phyloP scores from a whole-genome alignment of 768 basidiomycete genomes.

The Lepiota brunneoincarnata region DNA sequence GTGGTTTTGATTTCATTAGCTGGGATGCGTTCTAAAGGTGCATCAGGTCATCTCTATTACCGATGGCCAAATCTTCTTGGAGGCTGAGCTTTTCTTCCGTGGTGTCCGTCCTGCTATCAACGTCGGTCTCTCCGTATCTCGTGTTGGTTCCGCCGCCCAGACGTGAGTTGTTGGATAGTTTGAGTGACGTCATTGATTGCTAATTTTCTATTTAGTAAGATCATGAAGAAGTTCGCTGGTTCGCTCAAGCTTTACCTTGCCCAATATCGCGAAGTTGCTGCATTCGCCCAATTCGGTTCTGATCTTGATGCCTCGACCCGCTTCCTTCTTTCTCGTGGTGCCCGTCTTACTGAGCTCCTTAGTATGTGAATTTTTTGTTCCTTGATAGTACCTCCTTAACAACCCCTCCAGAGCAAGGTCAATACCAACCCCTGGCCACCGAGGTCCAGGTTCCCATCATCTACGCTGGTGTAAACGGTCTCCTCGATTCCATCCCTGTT shows the following conservation, averaged over 20 bases:
- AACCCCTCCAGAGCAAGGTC: slow-evolving; percentile 79
- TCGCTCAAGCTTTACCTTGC: slow-evolving; percentile 99
- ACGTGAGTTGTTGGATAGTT: slow-evolving; percentile 59
- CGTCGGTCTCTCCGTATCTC: slow-evolving; percentile 99
- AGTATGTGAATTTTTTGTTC: slow-evolving; percentile 45
- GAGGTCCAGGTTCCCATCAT: slow-evolving; percentile 98
- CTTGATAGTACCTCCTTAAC: slow-evolving; percentile 14
- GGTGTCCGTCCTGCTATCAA: slow-evolving; percentile 99
- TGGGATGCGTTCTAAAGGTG: slow-evolving; percentile 7
- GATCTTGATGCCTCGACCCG: slow-evolving; percentile 99
- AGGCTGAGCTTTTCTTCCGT: slow-evolving; percentile 99
- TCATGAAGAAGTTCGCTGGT: slow-evolving; percentile 99
- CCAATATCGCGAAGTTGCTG: slow-evolving; percentile 99
- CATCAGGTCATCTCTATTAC: slow-evolving; percentile 98
- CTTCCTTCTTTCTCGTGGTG: slow-evolving; percentile 96
- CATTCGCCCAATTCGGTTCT: slow-evolving; percentile 99
- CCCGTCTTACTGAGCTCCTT: slow-evolving; percentile 95
- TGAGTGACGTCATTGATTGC: neutral
- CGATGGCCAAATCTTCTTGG: slow-evolving; percentile 99
- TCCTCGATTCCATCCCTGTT: slow-evolving; percentile 94
- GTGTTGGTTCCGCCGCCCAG: slow-evolving; percentile 99
- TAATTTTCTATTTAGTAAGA: slow-evolving; percentile 54
- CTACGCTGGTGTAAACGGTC: slow-evolving; percentile 99
- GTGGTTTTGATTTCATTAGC: slow-evolving; percentile 22
- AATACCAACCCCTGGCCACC: slow-evolving; percentile 93